Percentiles rank a stretch among this genome's conserved stretches.
Evolutionary conservation across 495 filamentous ascomycete species (phyloP).

Genomic region (Saxophila tyrrhenica): DNA sequence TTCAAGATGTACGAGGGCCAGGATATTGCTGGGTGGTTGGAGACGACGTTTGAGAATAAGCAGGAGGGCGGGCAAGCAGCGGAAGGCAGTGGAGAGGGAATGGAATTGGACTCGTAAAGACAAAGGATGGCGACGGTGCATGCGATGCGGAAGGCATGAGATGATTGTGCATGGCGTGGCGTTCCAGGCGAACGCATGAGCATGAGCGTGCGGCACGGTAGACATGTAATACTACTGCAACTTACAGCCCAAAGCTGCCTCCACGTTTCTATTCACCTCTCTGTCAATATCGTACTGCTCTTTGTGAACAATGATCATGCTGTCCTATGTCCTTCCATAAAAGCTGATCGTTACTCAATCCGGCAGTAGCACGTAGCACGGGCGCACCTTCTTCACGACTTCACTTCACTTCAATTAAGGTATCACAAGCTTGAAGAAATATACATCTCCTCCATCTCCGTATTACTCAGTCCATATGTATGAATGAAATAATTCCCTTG

Average conservation of each 20-base stretch:
- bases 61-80: conserved; percentile 38
- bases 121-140: no score
- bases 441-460: neutral
- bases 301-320: no score
- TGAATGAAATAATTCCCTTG: no score
- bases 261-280: no score
- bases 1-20: conserved; percentile 90
- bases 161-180: neutral
- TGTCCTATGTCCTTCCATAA: no score
- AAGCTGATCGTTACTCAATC: no score
- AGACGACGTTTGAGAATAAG: conserved; percentile 55
- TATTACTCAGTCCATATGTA: no score
- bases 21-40: conserved; percentile 57
- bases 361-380: no score
- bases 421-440: no score
- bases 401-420: neutral
- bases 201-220: neutral
- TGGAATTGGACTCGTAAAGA: conserved; percentile 69
- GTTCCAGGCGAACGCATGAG: neutral
- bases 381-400: neutral
- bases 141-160: no score
- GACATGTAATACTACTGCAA: neutral
- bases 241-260: no score
- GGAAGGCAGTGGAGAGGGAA: conserved; percentile 45
- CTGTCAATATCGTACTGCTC: no score